Evolutionary conservation across 2,329 filamentous ascomycete species (phyloP).

Genomic region (Venturia carpophila): DNA sequence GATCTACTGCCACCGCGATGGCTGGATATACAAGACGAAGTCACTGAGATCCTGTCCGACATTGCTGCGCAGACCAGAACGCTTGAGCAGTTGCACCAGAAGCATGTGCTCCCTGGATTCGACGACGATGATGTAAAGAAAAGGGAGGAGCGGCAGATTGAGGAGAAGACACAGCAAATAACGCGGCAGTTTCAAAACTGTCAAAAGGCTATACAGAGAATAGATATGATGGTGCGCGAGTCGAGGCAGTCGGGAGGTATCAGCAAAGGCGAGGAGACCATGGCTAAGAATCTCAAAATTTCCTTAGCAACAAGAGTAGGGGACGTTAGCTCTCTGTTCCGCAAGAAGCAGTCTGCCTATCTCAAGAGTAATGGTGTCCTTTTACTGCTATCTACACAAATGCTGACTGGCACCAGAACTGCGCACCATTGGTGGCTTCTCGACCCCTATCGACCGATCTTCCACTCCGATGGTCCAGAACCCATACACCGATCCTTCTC

Average conservation of each 20-base stretch:
- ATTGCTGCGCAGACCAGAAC: slow-evolving; percentile 76
- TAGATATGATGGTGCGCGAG: slow-evolving; percentile 81
- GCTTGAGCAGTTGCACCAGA: slow-evolving; percentile 89
- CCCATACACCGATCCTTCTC: slow-evolving; percentile 73
- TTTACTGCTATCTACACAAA: neutral
- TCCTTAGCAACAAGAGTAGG: slow-evolving; percentile 82
- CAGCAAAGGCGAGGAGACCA: slow-evolving; percentile 78
- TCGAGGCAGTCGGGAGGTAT: slow-evolving; percentile 64
- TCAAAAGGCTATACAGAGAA: slow-evolving; percentile 77
- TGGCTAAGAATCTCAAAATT: slow-evolving; percentile 94
- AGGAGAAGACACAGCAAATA: slow-evolving; percentile 80
- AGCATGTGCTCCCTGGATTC: slow-evolving; percentile 92
- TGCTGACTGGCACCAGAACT: slow-evolving; percentile 37
- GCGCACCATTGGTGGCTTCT: slow-evolving; percentile 40
- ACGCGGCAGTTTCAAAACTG: slow-evolving; percentile 85
- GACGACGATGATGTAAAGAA: slow-evolving; percentile 88
- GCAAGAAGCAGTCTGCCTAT: slow-evolving; percentile 96
- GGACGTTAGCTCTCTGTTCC: slow-evolving; percentile 82
- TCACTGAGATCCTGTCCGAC: slow-evolving; percentile 70
- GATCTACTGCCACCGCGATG: slow-evolving; percentile 89
- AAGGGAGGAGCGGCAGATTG: slow-evolving; percentile 82
- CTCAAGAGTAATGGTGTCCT: slow-evolving; percentile 64
- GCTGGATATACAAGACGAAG: slow-evolving; percentile 92
- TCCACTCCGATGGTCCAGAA: slow-evolving; percentile 47
- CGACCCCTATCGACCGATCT: slow-evolving; percentile 42